phyloP scores from a whole-genome alignment of 75 land plant genomes.

The Gnetum montanum region DNA sequence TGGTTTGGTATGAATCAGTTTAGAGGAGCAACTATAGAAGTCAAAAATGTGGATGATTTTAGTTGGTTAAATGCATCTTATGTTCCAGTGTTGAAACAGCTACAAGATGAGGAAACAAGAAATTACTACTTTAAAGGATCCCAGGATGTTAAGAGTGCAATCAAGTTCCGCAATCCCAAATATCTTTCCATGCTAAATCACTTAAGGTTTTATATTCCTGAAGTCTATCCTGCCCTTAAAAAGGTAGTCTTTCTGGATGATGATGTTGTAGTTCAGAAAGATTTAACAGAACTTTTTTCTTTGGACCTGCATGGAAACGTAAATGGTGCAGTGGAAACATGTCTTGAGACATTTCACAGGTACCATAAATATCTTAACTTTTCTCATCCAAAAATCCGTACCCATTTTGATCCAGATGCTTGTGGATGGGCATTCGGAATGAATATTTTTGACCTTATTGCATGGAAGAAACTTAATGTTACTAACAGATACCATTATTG shows the following conservation, averaged over 20 bases:
- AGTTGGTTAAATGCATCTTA: constrained; percentile 88
- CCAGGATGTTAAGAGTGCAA: constrained; percentile 34
- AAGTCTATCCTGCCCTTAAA: constrained; percentile 66
- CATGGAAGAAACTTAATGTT: constrained; percentile 72
- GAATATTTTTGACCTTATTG: constrained; percentile 83
- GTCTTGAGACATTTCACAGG: constrained; percentile 78
- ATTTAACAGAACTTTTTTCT: constrained; percentile 61
- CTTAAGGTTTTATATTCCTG: constrained; percentile 85
- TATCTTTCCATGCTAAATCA: constrained; percentile 68
- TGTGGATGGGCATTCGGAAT: constrained; percentile 98
- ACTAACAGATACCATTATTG: constrained; percentile 82
- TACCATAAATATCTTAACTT: constrained; percentile 91
- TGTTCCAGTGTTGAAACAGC: constrained; percentile 70
- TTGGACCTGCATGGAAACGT: constrained; percentile 85
- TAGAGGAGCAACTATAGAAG: constrained; percentile 65
- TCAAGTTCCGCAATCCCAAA: constrained; percentile 68
- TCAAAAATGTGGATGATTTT: constrained; percentile 69
- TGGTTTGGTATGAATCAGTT: constrained; percentile 75
- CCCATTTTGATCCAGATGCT: constrained; percentile 79
- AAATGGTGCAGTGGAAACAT: constrained; percentile 93
- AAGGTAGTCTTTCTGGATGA: constrained; percentile 91
- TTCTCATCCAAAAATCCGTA: constrained; percentile 56
- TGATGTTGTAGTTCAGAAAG: constrained; percentile 88
- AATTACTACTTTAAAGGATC: constrained; percentile 41
- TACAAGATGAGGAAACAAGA: constrained; percentile 35